Base-by-base conservation (phyloP, 2,329 filamentous ascomycete species). In the Aspergillus unguis region DNA sequence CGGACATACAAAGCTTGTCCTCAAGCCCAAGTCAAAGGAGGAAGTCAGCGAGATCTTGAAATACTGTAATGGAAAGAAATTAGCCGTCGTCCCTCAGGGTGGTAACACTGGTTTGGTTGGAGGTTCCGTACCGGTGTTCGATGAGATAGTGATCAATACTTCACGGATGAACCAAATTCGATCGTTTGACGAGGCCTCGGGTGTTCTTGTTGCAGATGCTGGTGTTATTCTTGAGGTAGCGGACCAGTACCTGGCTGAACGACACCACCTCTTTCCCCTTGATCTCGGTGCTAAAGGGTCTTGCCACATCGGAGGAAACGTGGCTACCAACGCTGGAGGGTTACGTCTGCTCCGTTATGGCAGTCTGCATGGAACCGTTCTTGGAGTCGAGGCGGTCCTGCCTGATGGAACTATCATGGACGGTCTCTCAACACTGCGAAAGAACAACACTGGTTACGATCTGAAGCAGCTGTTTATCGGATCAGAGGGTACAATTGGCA, bases 391-490 rank as follows among this genome's bases (percentile, higher is more conserved):
- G 76, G 94, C 88, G 23, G 95, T 99, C 6, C 79, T 99, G 37
- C 90, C 94, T 1, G 90, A 99, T 67, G 94, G 94, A 49, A 96
- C 91, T 5, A 82, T 99, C 61, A 80, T 99, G 42, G 85, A 97
- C 63, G 91, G 96, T 63, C 84, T 99, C 31, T 87, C 84, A 62
- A 92, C 83, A 54, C 79, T 99, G 53, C 85, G 94, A 61, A 99
- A 99, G 80, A 97, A 99, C 80, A 99, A 99, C 77, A 99, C 94
- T 2, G 94, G 94, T 28, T 99, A 97, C 73, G 95, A 99, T 70
- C 74, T 96, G 52, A 96, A 96, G 78, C 92, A 96, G 73, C 82
- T 96, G 33, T 96, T 99, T 71, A 95, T 99, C 64, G 94, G 94
- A 42, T 89, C 86, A 31, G 94, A 99, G 73, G 94, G 94, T 26